Conservation (phyloP, 148 eudicot species). For the Persicaria maculosa region DNA sequence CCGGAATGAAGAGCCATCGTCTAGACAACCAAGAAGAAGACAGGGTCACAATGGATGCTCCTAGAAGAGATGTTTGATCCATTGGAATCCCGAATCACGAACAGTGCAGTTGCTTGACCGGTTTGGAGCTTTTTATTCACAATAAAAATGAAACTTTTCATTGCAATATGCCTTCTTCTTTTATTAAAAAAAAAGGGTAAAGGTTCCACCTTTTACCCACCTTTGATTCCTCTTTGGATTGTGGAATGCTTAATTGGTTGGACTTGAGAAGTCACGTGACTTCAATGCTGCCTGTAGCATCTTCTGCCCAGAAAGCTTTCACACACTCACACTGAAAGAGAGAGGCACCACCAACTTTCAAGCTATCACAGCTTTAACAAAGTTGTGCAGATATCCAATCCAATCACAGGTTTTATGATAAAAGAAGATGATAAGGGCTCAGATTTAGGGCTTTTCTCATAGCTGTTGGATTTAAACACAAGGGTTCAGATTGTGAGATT, state of each 20-base stretch:
- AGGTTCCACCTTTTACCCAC: neutral
- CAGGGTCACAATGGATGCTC: too few relatives aligned
- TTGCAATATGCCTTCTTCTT: neutral
- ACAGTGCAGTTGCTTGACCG: too few relatives aligned
- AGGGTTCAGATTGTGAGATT: neutral
- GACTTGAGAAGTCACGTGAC: constrained; percentile 12
- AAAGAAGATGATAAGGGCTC: neutral
- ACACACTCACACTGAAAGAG: neutral
- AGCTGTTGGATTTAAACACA: neutral
- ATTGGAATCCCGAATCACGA: too few relatives aligned
- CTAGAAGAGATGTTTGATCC: too few relatives aligned
- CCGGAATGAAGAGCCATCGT: too few relatives aligned
- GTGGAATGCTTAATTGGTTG: constrained; percentile 9
- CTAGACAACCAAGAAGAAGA: too few relatives aligned
- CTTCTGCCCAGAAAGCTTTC: constrained; percentile 3
- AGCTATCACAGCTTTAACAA: neutral
- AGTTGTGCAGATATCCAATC: neutral
- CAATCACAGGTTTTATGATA: neutral
- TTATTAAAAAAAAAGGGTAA: neutral
- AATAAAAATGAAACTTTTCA: neutral
- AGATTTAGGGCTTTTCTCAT: too few relatives aligned
- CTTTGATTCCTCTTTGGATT: neutral
- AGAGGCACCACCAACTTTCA: neutral
- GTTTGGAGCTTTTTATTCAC: too few relatives aligned
- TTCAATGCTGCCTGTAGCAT: neutral